A percentile compares a stretch with the other conserved stretches of the same genome.
These are phyloP conservation scores for Termitomyces sp. DNA, from an alignment of 768 basidiomycete species.

Conservation along the genomic window DNA sequence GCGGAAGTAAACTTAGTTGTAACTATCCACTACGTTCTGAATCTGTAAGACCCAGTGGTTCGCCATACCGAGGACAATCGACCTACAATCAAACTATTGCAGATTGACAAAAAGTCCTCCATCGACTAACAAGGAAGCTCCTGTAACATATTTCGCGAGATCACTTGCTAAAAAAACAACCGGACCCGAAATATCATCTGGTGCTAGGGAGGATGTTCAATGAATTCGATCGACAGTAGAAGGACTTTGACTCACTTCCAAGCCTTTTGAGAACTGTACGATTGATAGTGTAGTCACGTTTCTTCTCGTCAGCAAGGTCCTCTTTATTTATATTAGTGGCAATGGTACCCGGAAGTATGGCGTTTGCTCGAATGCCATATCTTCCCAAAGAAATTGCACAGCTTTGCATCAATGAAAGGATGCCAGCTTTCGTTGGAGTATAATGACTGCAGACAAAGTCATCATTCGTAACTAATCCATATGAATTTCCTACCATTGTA, in stretches of 20 bases:
- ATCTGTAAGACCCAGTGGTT: neutral
- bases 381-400: slow-evolving; percentile 75
- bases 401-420: slow-evolving; percentile 75
- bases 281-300: slow-evolving; percentile 57
- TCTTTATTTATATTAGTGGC: slow-evolving; percentile 76
- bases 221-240: neutral
- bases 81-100: slow-evolving; percentile 31
- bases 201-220: slow-evolving; percentile 26
- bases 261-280: slow-evolving; percentile 64
- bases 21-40: neutral
- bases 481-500: slow-evolving; percentile 44
- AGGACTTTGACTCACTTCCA: slow-evolving; percentile 35
- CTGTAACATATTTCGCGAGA: slow-evolving; percentile 65
- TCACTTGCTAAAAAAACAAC: slow-evolving; percentile 71
- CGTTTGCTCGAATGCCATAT: slow-evolving; percentile 68
- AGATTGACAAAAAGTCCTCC: slow-evolving; percentile 74
- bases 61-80: neutral
- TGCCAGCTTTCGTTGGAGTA: slow-evolving; percentile 75
- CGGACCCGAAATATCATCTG: slow-evolving; percentile 70
- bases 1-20: neutral
- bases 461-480: neutral
- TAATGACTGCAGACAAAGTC: slow-evolving; percentile 44
- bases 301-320: slow-evolving; percentile 53
- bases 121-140: slow-evolving; percentile 60
- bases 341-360: slow-evolving; percentile 71